Evolutionary conservation across 768 basidiomycete genomes (phyloP).

Genomic region (Boletus reticuloceps): DNA sequence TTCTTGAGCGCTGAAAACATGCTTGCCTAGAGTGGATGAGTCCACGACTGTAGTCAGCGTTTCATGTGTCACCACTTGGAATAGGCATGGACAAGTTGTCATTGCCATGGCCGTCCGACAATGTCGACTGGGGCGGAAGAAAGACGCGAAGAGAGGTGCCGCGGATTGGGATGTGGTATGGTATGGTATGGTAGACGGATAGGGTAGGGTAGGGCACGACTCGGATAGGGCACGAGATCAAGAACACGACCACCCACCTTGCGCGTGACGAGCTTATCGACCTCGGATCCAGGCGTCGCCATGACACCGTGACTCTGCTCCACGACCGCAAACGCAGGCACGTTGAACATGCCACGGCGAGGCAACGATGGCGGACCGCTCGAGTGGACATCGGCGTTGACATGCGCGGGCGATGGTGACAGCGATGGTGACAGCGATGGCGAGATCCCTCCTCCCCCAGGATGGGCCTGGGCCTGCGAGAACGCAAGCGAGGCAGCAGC

Average conservation of each 20-base stretch:
- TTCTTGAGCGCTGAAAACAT: slow-evolving; percentile 24
- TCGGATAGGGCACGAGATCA: too few relatives aligned
- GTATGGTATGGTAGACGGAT: too few relatives aligned
- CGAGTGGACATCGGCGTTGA: neutral
- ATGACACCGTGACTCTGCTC: neutral
- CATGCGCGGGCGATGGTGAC: neutral
- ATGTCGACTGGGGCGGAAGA: too few relatives aligned
- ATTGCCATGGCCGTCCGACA: too few relatives aligned
- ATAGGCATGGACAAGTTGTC: too few relatives aligned
- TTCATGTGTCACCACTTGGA: too few relatives aligned
- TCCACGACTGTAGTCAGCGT: too few relatives aligned
- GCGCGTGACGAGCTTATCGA: slow-evolving; percentile 28
- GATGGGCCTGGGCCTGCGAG: slow-evolving; percentile 21
- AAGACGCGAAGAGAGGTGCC: too few relatives aligned
- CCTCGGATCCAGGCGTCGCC: slow-evolving; percentile 13
- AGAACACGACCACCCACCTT: slow-evolving; percentile 14
- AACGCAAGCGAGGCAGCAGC: slow-evolving; percentile 56
- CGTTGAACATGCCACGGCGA: neutral
- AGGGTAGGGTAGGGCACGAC: too few relatives aligned
- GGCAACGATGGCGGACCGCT: neutral
- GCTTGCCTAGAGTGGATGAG: slow-evolving; percentile 20
- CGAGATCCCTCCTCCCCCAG: neutral
- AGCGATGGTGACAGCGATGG: neutral
- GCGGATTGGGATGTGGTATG: too few relatives aligned
- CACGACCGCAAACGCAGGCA: neutral